Conservation (phyloP, 2,329 filamentous ascomycete species). For the Arachnopeziza araneosa region DNA sequence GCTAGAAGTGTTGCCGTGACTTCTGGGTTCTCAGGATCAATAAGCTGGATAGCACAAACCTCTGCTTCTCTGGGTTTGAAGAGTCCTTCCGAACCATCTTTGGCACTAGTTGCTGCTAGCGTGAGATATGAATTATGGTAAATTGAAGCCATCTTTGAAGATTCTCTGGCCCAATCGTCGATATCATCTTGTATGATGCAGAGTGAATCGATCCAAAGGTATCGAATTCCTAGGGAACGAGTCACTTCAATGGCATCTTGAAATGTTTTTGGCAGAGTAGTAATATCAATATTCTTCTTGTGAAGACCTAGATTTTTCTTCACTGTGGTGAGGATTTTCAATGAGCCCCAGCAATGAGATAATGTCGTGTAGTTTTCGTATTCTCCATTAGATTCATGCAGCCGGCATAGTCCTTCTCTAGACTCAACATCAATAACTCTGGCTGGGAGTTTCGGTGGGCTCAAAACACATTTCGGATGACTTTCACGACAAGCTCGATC, state of each 20-base stretch:
- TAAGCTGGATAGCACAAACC: not conserved
- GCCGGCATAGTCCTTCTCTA: not conserved
- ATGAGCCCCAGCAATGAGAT: not conserved
- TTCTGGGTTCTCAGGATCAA: not conserved
- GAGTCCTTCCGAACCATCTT: not conserved
- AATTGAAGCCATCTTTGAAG: not conserved
- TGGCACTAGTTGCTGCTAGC: not conserved
- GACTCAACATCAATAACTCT: not conserved
- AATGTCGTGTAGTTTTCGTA: not conserved
- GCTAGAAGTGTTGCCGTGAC: not conserved
- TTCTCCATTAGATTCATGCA: not conserved
- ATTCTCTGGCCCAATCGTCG: not conserved
- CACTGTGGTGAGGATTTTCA: not conserved
- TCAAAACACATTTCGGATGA: not conserved
- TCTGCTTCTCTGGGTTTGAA: not conserved
- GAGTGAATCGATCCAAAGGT: conserved; percentile 27
- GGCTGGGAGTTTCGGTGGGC: not conserved
- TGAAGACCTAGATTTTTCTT: not conserved
- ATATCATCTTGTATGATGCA: conserved; percentile 15
- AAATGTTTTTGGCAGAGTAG: not conserved
- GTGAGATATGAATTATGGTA: not conserved
- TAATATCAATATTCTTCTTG: not conserved
- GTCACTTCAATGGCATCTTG: conserved; percentile 12
- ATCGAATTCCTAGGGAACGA: conserved; percentile 15
- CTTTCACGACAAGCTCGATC: not conserved